Evolutionary conservation across 2,329 filamentous ascomycete genomes (phyloP), one percentile per base, ranked within the genome.

Genomic region (Fusarium sp.): DNA sequence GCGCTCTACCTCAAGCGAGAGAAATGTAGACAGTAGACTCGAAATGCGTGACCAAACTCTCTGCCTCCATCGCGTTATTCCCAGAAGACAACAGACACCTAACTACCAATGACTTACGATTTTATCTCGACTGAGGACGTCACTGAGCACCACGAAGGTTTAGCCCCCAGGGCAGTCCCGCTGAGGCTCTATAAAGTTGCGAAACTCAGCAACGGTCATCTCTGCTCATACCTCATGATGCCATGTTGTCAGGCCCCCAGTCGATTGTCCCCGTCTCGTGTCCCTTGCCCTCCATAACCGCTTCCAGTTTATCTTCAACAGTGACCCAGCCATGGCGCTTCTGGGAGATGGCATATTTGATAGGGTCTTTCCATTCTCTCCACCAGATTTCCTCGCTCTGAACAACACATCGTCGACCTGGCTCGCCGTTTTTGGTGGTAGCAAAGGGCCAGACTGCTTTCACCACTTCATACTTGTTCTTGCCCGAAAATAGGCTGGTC

Each of bases 381-480:
- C 88, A 90, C 88, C 88, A 90, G 3, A 82, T 83, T 77, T 89
- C 87, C 79, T 91, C 88, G 66, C 84, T 88, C 79, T 89, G 87
- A n/a, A 90, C 87, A 4, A 84, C 82, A 72, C 85, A 89, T 62
- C 79, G 80, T 58, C 86, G 83, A 14, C 78, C 85, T n/a, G 71
- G 78, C 70, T 87, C 86, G 42, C 82, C 87, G 73, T 80, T 85
- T 76, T 79, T 82, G 5, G 83, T 81, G 71, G 86, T 87, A 2
- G 88, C 88, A 80, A 89, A 90, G 5, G 88, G 89, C 88, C 89
- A 91, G 1, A 90, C 85, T 1, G 85, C 84, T 77, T 89, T 88
- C 58, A 88, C 84, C 4, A 89, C 86, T 78, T 90, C 88, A 72
- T 90, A 90, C 70, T 84, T 86, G 77, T 85, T 86, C 78, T 86